Evolutionary conservation across 495 filamentous ascomycete genomes (phyloP).

Genomic region (Penicillium egyptiacum): DNA sequence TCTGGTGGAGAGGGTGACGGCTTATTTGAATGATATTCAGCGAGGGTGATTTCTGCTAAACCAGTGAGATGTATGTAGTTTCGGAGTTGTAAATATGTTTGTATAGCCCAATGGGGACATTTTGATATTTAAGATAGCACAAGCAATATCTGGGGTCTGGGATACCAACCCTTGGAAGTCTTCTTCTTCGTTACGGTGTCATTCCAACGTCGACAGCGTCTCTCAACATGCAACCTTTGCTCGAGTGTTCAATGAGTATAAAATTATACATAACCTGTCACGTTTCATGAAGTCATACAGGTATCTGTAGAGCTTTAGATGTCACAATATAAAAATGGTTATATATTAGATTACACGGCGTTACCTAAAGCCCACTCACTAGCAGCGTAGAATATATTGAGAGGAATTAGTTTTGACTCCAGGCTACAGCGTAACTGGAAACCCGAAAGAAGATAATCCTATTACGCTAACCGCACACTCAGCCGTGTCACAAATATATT

Average conservation of each 20-base stretch:
- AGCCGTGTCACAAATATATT: background rate
- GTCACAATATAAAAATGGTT: background rate
- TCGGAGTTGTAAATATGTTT: background rate
- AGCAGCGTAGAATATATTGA: too few species aligned
- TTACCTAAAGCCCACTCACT: background rate
- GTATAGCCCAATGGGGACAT: background rate
- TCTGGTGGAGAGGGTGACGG: slow-evolving; percentile 37
- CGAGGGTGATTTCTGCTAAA: slow-evolving; percentile 5
- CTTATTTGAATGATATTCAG: slow-evolving; percentile 30
- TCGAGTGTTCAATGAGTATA: background rate
- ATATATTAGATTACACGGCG: background rate
- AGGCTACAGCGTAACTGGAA: background rate
- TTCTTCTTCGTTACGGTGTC: background rate
- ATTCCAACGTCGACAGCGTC: background rate
- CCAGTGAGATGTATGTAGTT: background rate
- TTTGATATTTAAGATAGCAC: background rate
- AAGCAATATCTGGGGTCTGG: background rate
- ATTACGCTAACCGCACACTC: background rate
- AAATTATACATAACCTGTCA: background rate
- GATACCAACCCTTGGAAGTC: background rate
- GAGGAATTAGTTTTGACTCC: too few species aligned
- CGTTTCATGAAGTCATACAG: background rate
- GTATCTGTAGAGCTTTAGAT: background rate
- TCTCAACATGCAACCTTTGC: background rate
- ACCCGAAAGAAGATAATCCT: background rate